Percentiles rank a stretch among this genome's conserved stretches.
Conservation (phyloP, 106 monocot genomes). For the Phalaenopsis aphrodite region DNA sequence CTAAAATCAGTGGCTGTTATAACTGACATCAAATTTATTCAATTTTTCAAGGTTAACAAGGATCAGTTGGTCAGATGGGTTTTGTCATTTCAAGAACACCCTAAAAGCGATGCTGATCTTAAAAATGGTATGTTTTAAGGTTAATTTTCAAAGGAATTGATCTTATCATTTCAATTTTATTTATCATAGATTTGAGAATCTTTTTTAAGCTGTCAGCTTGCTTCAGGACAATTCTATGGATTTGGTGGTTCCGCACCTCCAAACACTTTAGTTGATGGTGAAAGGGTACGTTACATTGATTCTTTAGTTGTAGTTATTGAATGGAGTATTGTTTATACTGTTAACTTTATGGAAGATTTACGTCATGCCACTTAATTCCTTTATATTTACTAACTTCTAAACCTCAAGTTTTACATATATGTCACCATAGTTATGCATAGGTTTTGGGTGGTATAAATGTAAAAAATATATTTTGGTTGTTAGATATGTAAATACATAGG, state of each 20-base stretch:
- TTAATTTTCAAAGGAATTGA: not conserved
- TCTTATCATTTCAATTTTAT: not conserved
- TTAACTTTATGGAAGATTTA: no score
- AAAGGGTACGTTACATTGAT: conserved; percentile 30
- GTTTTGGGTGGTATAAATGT: conserved; percentile 3
- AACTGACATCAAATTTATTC: not conserved
- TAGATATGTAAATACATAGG: no score
- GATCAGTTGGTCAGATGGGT: conserved; percentile 74
- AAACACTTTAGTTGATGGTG: conserved; percentile 23
- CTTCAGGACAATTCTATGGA: conserved; percentile 79
- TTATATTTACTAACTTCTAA: no score
- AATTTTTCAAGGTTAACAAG: conserved; percentile 50
- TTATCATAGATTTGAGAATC: not conserved
- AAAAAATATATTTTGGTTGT: no score
- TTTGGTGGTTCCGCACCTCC: conserved; percentile 76
- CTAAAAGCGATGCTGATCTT: conserved; percentile 20
- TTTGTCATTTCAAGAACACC: conserved; percentile 64
- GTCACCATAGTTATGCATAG: conserved; percentile 9
- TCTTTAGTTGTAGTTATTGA: not conserved
- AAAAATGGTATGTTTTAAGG: conserved; percentile 26
- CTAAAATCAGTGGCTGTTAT: not conserved
- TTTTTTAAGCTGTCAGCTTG: not conserved
- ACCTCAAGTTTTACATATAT: no score
- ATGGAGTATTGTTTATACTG: not conserved
- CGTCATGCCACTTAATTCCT: no score